Conservation (phyloP, 2,329 filamentous ascomycete species). For the Verticillium dahliae region DNA sequence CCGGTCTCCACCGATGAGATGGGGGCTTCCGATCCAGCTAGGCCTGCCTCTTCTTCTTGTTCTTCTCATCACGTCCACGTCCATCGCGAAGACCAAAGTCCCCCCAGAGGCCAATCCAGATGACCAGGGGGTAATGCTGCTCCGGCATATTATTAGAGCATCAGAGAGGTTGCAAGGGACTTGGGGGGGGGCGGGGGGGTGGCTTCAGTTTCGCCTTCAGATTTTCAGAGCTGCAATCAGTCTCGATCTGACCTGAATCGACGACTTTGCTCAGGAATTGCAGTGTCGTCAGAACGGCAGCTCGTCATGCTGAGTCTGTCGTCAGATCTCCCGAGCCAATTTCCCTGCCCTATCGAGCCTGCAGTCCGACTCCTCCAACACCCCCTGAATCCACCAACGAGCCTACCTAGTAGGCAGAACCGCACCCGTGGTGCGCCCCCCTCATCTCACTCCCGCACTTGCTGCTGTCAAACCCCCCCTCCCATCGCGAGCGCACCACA, state of each 20-base stretch:
- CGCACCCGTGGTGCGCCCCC: neutral
- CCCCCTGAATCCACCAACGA: neutral
- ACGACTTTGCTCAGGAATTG: neutral
- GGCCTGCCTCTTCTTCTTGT: neutral
- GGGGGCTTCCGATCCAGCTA: conserved; percentile 8
- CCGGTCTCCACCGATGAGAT: conserved; percentile 5
- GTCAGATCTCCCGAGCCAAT: neutral
- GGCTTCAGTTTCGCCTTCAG: neutral
- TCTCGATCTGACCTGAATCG: neutral
- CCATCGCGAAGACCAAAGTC: no score
- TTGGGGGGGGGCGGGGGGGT: conserved; percentile 5
- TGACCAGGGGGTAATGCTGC: conserved; percentile 4
- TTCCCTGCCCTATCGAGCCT: neutral
- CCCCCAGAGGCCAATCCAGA: neutral
- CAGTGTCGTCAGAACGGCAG: neutral
- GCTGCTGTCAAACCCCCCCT: neutral
- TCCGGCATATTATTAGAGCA: conserved; percentile 14
- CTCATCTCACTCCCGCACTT: neutral
- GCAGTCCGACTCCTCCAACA: neutral
- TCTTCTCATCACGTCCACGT: neutral
- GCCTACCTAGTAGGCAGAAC: neutral
- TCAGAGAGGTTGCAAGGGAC: conserved; percentile 9
- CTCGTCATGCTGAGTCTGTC: neutral
- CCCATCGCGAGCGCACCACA: neutral
- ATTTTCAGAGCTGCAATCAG: neutral